A percentile compares a stretch with the other conserved stretches of the same genome.
phyloP scores from a whole-genome alignment of 192 early-diverging fungal species.

The Coemansia erecta region DNA sequence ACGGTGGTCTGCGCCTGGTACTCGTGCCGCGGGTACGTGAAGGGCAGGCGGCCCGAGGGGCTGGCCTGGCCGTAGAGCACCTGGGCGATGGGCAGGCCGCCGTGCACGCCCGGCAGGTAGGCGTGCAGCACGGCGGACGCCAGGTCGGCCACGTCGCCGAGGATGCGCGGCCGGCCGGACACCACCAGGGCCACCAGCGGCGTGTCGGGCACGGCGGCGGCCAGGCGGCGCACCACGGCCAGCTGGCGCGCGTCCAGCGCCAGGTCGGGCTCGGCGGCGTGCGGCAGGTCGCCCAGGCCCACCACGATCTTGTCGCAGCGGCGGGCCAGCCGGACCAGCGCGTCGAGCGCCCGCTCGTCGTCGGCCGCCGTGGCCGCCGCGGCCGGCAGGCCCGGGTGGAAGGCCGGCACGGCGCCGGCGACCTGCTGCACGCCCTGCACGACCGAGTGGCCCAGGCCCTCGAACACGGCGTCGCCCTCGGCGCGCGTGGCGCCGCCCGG shows the following conservation, averaged over 20 bases:
- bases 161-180: conserved; percentile 57
- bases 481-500: conserved; percentile 25
- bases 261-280: conserved; percentile 14
- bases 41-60: conserved; percentile 59
- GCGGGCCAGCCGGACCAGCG: conserved; percentile 19
- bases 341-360: background rate
- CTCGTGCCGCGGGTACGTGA: conserved; percentile 58
- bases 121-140: conserved; percentile 53
- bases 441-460: conserved; percentile 27
- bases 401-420: background rate
- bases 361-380: background rate
- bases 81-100: conserved; percentile 59
- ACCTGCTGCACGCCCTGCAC: conserved; percentile 18
- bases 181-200: conserved; percentile 55
- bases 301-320: conserved; percentile 42
- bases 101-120: conserved; percentile 61
- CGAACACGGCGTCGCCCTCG: conserved; percentile 23
- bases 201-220: conserved; percentile 9
- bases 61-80: conserved; percentile 57
- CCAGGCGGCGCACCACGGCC: conserved; percentile 24
- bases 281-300: conserved; percentile 25
- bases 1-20: conserved; percentile 37
- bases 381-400: conserved; percentile 18
- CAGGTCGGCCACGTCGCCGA: conserved; percentile 37
- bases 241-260: conserved; percentile 35